Evolutionary conservation across 257 asterid species (phyloP), one percentile per base, ranked within the genome.

Genomic region (Forsythia viridissima): DNA sequence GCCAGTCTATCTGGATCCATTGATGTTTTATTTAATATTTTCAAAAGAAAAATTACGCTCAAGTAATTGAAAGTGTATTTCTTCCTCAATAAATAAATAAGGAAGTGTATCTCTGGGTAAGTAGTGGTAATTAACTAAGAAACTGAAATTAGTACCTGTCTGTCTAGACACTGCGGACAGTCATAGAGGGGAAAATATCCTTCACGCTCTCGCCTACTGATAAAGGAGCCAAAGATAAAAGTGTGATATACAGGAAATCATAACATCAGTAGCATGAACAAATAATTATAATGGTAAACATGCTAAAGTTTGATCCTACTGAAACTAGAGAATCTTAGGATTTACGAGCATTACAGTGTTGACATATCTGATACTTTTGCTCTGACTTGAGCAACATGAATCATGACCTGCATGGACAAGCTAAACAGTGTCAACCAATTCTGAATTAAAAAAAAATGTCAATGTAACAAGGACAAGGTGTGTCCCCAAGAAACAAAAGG

Each of bases 121-220:
- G 0, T 24, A 24, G 24, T 24, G 24, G 37, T 46, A 16, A 68
- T 20, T 4, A 39, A 43, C 24, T 24, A 40, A 63, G 21, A 9
- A 57, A 73, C 75, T 73, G 70, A 39, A 44, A 83, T 52, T 6
- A 48, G 16, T 75, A 88, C 97, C 94, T 85, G 79, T 80, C 79
- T 85, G 70, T 80, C 70, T 65, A 79, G 65, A 82, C 93, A 86
- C 51, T 55, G 87, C 15, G 90, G 88, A 74, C 94, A 91, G 84
- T 89, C 93, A 77, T 88, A 76, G 20, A 80, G 78, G 36, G 84
- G 86, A 65, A 61, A 75, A 77, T 68, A 46, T 57, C 72, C 75
- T 69, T 80, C 87, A 46, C 51, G 82, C 82, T 87, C 89, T 76
- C 84, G 82, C 77, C 70, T 84, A 59, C 96, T 91, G 89, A 48